Evolutionary conservation across 1,284 basidiomycete genomes (phyloP), one percentile per base, ranked within the genome.

Genomic region (Tremellales sp.): DNA sequence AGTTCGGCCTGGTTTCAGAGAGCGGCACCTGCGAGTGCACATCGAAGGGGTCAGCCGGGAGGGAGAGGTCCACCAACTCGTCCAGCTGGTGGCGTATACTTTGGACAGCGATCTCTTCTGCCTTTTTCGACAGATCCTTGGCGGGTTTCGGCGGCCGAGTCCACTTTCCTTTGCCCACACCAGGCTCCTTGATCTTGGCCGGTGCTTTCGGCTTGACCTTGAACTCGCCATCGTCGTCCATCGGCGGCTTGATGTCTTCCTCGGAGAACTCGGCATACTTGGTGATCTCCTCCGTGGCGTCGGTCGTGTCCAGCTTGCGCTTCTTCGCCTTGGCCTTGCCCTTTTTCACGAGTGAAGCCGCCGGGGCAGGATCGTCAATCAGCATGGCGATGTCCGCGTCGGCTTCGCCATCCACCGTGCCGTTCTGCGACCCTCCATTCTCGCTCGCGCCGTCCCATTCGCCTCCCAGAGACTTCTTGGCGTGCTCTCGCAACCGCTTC

Each of bases 301-400:
- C 44, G 7, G 8, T 12, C 6, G 6, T 21, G 14, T 57, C 53
- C 12, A 57, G 37, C 33, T 51, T 57, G 5, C 56, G 45, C 40
- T 45, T 40, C 43, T 63, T 61, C 18, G 41, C 42, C 31, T 54
- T 53, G 1, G 47, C 28, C 37, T 51, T 56, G 38, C 53, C 51
- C 35, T n/a, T n/a, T n/a, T 58, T 61, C 34, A 35, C 41, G 16
- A 34, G 38, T 28, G 40, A 43, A 21, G 41, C 34, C 43, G 47
- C 22, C 44, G 36, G 48, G 33, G 31, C 34, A 18, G 26, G 31
- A 16, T 51, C 54, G 21, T 63, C 60, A 7, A 47, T 58, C 14
- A 68, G 40, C 0, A 64, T 39, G 3, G 62, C 68, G 33, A 67
- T 68, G 31, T 71, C 69, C 25, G 60, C 63, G 28, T 69, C 66